Base-by-base conservation (phyloP, 2,329 filamentous ascomycete genomes). In the Mycosphaerella sp. region DNA sequence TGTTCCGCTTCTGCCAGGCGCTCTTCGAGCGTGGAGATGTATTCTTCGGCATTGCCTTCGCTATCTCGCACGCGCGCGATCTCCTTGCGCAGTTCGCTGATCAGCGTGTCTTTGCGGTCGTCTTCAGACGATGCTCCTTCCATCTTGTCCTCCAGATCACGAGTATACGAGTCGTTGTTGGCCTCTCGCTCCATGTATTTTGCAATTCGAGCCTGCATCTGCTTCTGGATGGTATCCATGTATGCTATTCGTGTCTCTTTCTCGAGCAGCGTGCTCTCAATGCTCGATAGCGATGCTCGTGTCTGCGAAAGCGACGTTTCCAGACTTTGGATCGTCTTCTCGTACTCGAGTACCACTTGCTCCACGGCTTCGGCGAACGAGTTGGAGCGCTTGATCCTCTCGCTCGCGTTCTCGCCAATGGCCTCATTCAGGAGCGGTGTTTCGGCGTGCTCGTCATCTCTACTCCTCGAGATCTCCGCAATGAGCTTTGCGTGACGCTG, bases 301-400 rank as follows among this genome's bases (percentile, higher is more conserved):
- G 93, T 97, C 66, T 84, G 93, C 0, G 91, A 91, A 11, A 98
- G 80, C 1, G 91, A 96, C 48, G 90, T 84, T 71, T 98, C 93
- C 12, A 98, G 80, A 50, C 83, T 86, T 69, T 97, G 91, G 47
- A 98, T 98, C 0, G 95, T 98, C 78, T 95, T 97, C 70, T 98
- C 95, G 68, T 98, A 98, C 72, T 98, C 93, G 46, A 97, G 76
- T 2, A 98, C 89, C 21, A 98, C 89, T 67, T 95, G 88, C 66
- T 98, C 93, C 17, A 98, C 92, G 29, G 92, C 92, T 68, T 95
- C 87, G 1, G 92, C 91, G 68, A 98, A 97, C 0, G 89, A 95
- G 69, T 95, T 95, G 14, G 95, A 98, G 40, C 93, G 85, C 69
- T 96, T 95, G 60, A 97, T 75, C 50, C 93, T 82, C 69, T 96